Evolutionary conservation across 2,329 filamentous ascomycete species (phyloP), one percentile per base, ranked within the genome.

Genomic region (Iodosphaeria phyllophila): DNA sequence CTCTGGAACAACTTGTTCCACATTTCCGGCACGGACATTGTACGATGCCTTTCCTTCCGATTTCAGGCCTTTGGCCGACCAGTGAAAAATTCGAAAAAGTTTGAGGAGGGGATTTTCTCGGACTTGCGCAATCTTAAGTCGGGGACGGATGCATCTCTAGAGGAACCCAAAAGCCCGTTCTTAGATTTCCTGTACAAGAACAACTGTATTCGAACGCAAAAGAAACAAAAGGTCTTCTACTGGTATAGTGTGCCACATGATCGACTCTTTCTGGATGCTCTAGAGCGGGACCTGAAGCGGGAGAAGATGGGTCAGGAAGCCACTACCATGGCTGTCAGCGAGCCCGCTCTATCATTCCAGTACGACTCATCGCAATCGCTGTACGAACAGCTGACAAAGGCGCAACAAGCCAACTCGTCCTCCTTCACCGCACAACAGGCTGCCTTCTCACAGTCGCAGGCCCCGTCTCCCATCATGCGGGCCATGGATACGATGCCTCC

Each of bases 161-260:
- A 98, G 56, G 89, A 98, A 60, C 89, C 89, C 28, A 98, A 98
- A 65, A 95, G 86, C 56, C 75, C 79, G 2, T 98, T 98, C 56
- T 68, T 98, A 32, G 89, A 98, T 54, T 98, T 95, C 51, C 64
- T 98, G 22, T 98, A 98, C 71, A 98, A 98, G 67, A 98, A 98
- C 68, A 98, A 98, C 62, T 98, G 89, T 65, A 98, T 98, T 41
- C 75, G 89, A 40, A 98, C 89, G 18, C 89, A 98, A 54, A 98
- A 98, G 72, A 98, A 98, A 66, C 89, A 98, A 48, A 98, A 98
- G 63, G 89, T 98, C 36, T 98, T 98, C 47, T 98, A 95, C 59
- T 98, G 89, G 89, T 98, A 95, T 57, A 93, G 84, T 58, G 89
- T 98, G 23, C 89, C 89, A 2, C 89, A 98, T 50, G 89, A 98